Evolutionary conservation across 768 basidiomycete species (phyloP).

Genomic region (Cystofilobasidium ferigula): DNA sequence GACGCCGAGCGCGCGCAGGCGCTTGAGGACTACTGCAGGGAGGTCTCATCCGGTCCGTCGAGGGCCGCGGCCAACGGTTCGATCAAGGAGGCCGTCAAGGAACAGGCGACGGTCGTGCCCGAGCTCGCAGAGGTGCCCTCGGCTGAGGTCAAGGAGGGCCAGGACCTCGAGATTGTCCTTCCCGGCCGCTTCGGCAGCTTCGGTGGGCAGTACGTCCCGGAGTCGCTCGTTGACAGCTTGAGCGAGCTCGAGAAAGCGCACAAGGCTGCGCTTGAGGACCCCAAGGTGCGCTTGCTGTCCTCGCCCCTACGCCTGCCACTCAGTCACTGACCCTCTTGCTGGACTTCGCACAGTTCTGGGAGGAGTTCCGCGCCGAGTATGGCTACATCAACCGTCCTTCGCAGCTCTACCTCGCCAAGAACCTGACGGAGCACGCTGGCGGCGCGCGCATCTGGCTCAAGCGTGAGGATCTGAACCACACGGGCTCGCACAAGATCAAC

Average conservation of each 20-base stretch:
- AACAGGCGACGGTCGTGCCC: conserved; percentile 32
- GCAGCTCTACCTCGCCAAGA: conserved; percentile 78
- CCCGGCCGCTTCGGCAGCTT: conserved; percentile 86
- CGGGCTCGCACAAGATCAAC: conserved; percentile 98
- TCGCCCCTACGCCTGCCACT: too few relatives aligned
- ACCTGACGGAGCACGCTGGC: conserved; percentile 75
- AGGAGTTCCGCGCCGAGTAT: conserved; percentile 75
- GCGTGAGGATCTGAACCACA: conserved; percentile 59
- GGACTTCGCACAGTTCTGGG: conserved; percentile 55
- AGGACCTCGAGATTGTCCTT: conserved; percentile 37
- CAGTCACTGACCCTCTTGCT: background rate
- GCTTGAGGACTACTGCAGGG: conserved; percentile 63
- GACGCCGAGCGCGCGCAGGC: conserved; percentile 42
- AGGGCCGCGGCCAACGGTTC: conserved; percentile 31
- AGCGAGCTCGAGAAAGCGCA: conserved; percentile 81
- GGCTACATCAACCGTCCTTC: conserved; percentile 93
- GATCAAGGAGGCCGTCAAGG: conserved; percentile 29
- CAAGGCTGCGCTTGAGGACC: conserved; percentile 72
- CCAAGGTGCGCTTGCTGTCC: conserved; percentile 39
- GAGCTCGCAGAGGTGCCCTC: conserved; percentile 36
- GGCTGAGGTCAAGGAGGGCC: conserved; percentile 1
- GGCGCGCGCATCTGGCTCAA: conserved; percentile 98
- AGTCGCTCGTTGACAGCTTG: conserved; percentile 85
- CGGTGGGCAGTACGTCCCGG: conserved; percentile 95
- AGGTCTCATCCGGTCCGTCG: conserved; percentile 42